Conservation (phyloP, 768 basidiomycete genomes). For the Suillus clintonianus region DNA sequence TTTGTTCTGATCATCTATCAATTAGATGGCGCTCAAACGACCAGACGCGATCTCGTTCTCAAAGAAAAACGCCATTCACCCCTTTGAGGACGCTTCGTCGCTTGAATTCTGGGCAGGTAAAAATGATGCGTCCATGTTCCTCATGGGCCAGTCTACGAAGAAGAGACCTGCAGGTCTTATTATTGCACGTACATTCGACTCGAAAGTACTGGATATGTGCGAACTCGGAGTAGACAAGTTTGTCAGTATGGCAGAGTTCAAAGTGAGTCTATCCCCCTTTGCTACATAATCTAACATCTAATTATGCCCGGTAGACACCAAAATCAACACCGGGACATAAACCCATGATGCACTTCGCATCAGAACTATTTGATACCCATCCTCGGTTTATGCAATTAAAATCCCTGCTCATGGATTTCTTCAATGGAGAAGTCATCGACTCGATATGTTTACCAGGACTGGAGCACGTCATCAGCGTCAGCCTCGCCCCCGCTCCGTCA, state of each 20-base stretch:
- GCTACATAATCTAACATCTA: neutral
- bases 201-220: conserved; percentile 88
- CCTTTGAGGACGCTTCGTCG: conserved; percentile 81
- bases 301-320: conserved; percentile 53
- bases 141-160: conserved; percentile 90
- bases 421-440: conserved; percentile 85
- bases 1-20: neutral
- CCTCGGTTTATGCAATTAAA: conserved; percentile 91
- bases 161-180: conserved; percentile 89
- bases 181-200: conserved; percentile 85
- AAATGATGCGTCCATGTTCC: conserved; percentile 92
- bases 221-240: conserved; percentile 89
- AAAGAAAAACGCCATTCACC: conserved; percentile 89
- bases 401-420: conserved; percentile 87
- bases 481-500: conserved; percentile 64
- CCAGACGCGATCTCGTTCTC: conserved; percentile 90
- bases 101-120: conserved; percentile 92
- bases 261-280: conserved; percentile 49
- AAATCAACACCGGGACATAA: conserved; percentile 90
- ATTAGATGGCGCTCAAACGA: conserved; percentile 90
- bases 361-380: conserved; percentile 92
- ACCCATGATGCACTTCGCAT: conserved; percentile 94
- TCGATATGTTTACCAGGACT: conserved; percentile 82
- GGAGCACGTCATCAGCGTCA: conserved; percentile 86
- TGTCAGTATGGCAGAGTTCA: conserved; percentile 78